A percentile compares a stretch with the other conserved stretches of the same genome.
Conservation (phyloP, 2,329 filamentous ascomycete genomes). For the Stemphylium beticola region DNA sequence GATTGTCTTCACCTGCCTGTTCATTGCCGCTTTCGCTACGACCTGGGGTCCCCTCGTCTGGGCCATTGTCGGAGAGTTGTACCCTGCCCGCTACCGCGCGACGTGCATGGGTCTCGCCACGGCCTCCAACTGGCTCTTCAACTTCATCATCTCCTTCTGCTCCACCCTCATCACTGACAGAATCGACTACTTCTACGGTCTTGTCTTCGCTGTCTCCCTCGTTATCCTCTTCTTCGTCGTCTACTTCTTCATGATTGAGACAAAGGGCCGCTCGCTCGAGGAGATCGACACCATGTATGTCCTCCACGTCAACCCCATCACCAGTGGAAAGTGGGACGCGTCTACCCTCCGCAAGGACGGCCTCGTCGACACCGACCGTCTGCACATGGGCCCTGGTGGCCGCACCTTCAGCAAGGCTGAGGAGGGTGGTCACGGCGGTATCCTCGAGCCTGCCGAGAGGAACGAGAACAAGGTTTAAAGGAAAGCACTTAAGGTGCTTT, state of each 20-base stretch:
- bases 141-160: constrained; percentile 67
- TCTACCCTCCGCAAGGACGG: constrained; percentile 39
- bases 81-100: constrained; percentile 63
- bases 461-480: constrained; percentile 30
- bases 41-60: constrained; percentile 76
- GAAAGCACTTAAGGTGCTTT: too few species aligned
- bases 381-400: constrained; percentile 41
- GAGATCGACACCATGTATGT: constrained; percentile 79
- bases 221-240: constrained; percentile 68
- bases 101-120: constrained; percentile 53
- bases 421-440: constrained; percentile 26
- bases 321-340: constrained; percentile 61
- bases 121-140: constrained; percentile 55
- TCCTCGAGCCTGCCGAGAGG: constrained; percentile 34
- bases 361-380: constrained; percentile 40
- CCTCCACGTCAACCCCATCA: constrained; percentile 67
- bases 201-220: constrained; percentile 75
- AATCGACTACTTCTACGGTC: constrained; percentile 76
- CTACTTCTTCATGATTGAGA: constrained; percentile 81
- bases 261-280: constrained; percentile 74
- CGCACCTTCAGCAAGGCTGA: constrained; percentile 44
- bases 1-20: constrained; percentile 73
- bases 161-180: constrained; percentile 76
- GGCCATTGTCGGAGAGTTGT: constrained; percentile 71
- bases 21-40: constrained; percentile 70